These are phyloP conservation scores for Thozetella sp. DNA, from an alignment of 495 filamentous ascomycete species.

Conservation along the genomic window DNA sequence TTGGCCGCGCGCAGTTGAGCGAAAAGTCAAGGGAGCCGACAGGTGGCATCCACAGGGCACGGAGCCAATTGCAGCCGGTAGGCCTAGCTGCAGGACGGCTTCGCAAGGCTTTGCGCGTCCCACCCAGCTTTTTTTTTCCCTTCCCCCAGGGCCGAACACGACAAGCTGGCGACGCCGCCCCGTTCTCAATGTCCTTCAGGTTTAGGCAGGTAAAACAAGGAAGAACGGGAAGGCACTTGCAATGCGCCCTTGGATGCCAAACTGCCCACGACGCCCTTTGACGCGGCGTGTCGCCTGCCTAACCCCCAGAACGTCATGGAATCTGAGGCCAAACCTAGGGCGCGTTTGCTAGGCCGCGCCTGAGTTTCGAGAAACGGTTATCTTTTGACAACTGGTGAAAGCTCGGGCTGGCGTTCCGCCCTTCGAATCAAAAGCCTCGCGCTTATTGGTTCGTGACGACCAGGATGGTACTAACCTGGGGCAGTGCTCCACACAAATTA, in stretches of 20 bases:
- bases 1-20: not conserved
- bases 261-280: too few species aligned
- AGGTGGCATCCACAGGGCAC: not conserved
- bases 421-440: not conserved
- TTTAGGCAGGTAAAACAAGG: not conserved
- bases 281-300: too few species aligned
- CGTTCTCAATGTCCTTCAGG: not conserved
- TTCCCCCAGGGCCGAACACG: not conserved
- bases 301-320: too few species aligned
- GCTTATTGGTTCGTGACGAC: not conserved
- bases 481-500: not conserved
- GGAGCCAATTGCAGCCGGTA: not conserved
- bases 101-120: slow-evolving; percentile 22
- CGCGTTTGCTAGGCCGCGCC: too few species aligned
- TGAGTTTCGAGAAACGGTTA: not conserved
- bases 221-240: too few species aligned
- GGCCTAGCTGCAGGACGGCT: not conserved
- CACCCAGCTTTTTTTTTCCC: too few species aligned
- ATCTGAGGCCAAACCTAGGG: not conserved
- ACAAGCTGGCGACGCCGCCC: not conserved
- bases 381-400: not conserved
- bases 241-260: too few species aligned
- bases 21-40: not conserved
- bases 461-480: not conserved
- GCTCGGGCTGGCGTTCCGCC: not conserved